Evolutionary conservation across 2,329 filamentous ascomycete genomes (phyloP).

Genomic region (Cladosporium sp.): DNA sequence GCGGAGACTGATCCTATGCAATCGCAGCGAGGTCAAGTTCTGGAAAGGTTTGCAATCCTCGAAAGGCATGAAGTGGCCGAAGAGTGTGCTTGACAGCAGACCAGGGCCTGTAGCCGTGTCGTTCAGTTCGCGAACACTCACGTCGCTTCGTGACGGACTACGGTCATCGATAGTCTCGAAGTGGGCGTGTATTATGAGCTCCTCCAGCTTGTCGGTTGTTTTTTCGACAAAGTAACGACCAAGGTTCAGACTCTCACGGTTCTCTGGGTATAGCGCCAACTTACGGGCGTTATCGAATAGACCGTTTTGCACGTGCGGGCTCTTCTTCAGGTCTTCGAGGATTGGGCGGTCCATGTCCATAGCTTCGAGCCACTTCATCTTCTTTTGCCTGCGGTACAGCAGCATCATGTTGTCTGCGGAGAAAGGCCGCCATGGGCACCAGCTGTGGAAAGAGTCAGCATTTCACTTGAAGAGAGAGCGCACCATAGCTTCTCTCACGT

Average conservation of each 20-base stretch:
- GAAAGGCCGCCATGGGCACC: slow-evolving; percentile 47
- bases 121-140: slow-evolving; percentile 38
- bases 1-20: slow-evolving; percentile 43
- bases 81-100: slow-evolving; percentile 42
- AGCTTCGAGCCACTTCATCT: slow-evolving; percentile 45
- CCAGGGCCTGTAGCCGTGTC: slow-evolving; percentile 45
- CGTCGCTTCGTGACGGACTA: slow-evolving; percentile 22
- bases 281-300: slow-evolving; percentile 40
- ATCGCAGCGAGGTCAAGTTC: slow-evolving; percentile 38
- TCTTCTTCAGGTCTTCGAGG: slow-evolving; percentile 39
- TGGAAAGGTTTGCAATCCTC: slow-evolving; percentile 41
- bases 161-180: slow-evolving; percentile 37
- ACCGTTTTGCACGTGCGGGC: slow-evolving; percentile 33
- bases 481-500: slow-evolving; percentile 10
- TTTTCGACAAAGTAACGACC: slow-evolving; percentile 41
- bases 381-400: slow-evolving; percentile 45
- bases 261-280: slow-evolving; percentile 45
- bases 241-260: slow-evolving; percentile 39
- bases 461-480: slow-evolving; percentile 14
- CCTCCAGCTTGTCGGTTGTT: slow-evolving; percentile 37
- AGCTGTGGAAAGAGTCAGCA: slow-evolving; percentile 28
- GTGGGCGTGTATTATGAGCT: slow-evolving; percentile 44
- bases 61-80: slow-evolving; percentile 44
- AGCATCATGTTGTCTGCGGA: slow-evolving; percentile 44
- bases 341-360: slow-evolving; percentile 43